phyloP scores from a whole-genome alignment of 2,329 filamentous ascomycete species.

The Tolypocladium endophyticum region DNA sequence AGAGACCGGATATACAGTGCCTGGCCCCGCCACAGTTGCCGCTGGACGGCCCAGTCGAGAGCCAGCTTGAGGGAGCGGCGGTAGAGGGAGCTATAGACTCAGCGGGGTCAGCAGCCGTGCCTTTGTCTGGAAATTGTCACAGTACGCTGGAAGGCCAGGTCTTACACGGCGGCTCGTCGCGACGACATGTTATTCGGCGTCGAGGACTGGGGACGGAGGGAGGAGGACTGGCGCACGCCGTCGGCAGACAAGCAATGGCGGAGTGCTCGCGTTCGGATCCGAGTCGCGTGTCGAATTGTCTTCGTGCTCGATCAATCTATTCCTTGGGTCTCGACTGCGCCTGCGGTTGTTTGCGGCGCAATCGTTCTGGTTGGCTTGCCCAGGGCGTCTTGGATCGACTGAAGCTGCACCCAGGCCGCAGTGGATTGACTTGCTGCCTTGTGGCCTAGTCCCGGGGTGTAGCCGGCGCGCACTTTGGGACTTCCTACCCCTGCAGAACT shows the following conservation, averaged over 20 bases:
- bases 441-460: slow-evolving; percentile 1
- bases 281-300: not conserved
- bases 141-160: not conserved
- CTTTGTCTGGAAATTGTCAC: not conserved
- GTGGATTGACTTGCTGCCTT: slow-evolving; percentile 2
- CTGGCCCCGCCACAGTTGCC: slow-evolving; percentile 89
- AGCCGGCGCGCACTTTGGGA: too few species aligned
- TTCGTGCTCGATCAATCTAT: not conserved
- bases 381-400: not conserved
- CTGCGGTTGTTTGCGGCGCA: not conserved
- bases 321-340: not conserved
- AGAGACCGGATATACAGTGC: slow-evolving; percentile 90
- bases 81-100: slow-evolving; percentile 58
- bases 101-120: slow-evolving; percentile 1
- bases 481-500: too few species aligned
- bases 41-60: slow-evolving; percentile 90
- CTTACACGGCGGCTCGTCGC: slow-evolving; percentile 41
- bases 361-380: not conserved
- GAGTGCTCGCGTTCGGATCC: not conserved
- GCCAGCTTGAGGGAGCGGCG: slow-evolving; percentile 86
- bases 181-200: slow-evolving; percentile 14
- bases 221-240: not conserved
- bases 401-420: not conserved
- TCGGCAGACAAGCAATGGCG: not conserved
- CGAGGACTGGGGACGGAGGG: not conserved